Base-by-base conservation (phyloP, 2,329 filamentous ascomycete species). In the Stenocarpella maydis region DNA sequence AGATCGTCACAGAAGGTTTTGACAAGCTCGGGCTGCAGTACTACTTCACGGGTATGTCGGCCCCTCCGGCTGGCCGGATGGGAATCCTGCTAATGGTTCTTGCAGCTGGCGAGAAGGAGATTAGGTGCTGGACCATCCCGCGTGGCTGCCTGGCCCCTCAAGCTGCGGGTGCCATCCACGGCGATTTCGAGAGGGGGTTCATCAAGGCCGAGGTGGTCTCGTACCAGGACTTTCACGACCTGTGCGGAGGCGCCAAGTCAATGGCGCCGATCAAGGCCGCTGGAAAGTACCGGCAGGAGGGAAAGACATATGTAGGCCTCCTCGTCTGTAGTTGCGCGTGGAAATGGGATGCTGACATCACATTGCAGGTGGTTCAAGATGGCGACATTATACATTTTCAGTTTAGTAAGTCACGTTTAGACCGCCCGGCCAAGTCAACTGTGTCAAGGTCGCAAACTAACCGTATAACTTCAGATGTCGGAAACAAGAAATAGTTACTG, bases 161-260 rank as follows among this genome's bases (percentile, higher is more conserved):
- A 70, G 81, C 81, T 61, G 80, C 81, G 12, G 81, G 81, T 1
- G 81, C 76, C 0, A 82, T 82, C 45, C 81, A 82, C 72, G 76
- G 79, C 6, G 80, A 83, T 43, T 83, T 82, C n/a, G 80, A 83
- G 72, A 78, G 75, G 54, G 81, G 81, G 0, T 83, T 83, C 69
- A 83, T 83, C 74, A 83, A 83, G 70, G 82, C 82, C 8, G 82
- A 83, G 67, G 81, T 83, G 5, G 82, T 83, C 2, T 76, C 81
- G 2, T 83, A 82, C 72, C 80, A 82, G 72, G 82, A 83, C 71
- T 83, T 83, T 74, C 75, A 82, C 50, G 80, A 82, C 69, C 77
- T 83, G 0, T 83, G 82, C 15, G 80, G 80, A 43, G 81, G 81
- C 3, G 76, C 74, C 53, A 83, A 83, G 74, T 82, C 80, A 6